These are phyloP conservation scores for Onygenales sp. DNA, from an alignment of 2,329 filamentous ascomycete species.

Conservation along the genomic window DNA sequence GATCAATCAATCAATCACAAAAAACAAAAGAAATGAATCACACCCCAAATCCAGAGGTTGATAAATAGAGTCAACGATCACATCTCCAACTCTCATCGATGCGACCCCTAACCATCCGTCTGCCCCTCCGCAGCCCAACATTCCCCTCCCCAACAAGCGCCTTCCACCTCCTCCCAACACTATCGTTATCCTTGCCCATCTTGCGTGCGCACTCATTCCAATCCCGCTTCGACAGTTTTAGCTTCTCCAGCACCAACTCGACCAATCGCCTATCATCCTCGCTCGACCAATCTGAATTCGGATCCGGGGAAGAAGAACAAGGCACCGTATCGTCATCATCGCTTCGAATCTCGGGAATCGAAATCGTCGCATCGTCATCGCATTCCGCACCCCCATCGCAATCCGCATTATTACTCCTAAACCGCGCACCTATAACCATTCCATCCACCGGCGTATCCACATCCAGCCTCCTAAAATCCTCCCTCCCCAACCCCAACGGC, in stretches of 20 bases:
- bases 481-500: conserved; percentile 32
- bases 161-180: conserved; percentile 34
- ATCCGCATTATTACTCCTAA: not conserved
- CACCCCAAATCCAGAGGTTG: not conserved
- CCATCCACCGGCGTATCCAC: conserved; percentile 24
- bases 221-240: conserved; percentile 33
- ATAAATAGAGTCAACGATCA: not conserved
- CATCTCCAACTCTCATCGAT: conserved; percentile 20
- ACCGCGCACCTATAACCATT: conserved; percentile 8
- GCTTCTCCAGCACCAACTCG: conserved; percentile 35
- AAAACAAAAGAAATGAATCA: not conserved
- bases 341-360: not conserved
- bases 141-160: conserved; percentile 34
- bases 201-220: conserved; percentile 37
- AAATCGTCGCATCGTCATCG: not conserved
- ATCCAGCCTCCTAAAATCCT: conserved; percentile 34
- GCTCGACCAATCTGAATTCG: conserved; percentile 23
- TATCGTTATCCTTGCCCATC: conserved; percentile 32
- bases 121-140: conserved; percentile 28
- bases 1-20: not conserved
- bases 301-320: not conserved
- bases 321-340: not conserved
- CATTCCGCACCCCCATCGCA: too few species aligned
- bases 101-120: conserved; percentile 18
- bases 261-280: conserved; percentile 35